Percentiles rank a stretch among this genome's conserved stretches.
phyloP scores from a whole-genome alignment of 2,329 filamentous ascomycete species.

The Fusarium tjaetaba region DNA sequence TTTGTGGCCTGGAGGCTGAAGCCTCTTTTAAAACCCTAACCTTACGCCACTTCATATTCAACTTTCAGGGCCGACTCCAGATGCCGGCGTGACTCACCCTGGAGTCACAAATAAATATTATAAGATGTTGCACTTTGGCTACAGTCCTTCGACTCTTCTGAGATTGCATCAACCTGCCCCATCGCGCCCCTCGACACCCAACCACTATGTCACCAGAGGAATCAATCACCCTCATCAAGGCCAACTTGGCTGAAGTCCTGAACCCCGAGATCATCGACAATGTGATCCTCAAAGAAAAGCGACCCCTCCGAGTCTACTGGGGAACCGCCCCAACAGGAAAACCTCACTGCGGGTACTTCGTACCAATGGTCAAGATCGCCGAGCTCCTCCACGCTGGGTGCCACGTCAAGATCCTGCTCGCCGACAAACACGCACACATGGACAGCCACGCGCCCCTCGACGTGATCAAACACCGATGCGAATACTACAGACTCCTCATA shows the following conservation, averaged over 20 bases:
- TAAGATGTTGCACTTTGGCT: no score
- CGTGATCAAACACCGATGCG: background rate
- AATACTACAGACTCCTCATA: background rate
- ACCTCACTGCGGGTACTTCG: slow-evolving; percentile 7
- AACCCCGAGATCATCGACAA: background rate
- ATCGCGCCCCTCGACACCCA: no score
- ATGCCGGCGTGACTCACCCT: background rate
- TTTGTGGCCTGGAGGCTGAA: no score
- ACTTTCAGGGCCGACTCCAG: no score
- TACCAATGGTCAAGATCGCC: background rate
- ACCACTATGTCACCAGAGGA: background rate
- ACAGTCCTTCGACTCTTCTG: no score
- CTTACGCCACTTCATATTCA: no score
- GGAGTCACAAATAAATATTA: no score
- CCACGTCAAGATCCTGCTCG: background rate
- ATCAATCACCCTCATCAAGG: background rate
- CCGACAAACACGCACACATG: background rate
- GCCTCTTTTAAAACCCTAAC: no score
- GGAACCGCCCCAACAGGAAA: slow-evolving; percentile 1
- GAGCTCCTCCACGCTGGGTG: background rate
- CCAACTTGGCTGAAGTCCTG: background rate
- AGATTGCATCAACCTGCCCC: no score
- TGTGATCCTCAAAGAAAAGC: rapidly evolving
- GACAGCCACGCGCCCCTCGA: background rate
- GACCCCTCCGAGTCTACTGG: background rate